Evolutionary conservation across 257 asterid species (phyloP), one percentile per base, ranked within the genome.

Genomic region (Paraleonurus japonicus): DNA sequence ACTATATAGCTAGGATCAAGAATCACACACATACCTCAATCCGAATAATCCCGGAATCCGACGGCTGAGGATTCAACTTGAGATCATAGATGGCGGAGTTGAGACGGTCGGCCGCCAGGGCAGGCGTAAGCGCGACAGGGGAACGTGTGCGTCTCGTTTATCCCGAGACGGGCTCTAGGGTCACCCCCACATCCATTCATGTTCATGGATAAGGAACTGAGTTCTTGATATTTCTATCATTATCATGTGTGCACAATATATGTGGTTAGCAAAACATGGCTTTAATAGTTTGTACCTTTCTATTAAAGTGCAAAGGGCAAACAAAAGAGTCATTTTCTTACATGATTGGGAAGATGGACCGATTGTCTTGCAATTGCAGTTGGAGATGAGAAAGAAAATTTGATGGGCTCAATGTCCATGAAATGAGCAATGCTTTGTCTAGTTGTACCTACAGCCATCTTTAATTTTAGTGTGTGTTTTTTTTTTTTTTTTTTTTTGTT

Each of bases 21-120:
- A 16, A 58, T 17, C 16, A 41, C 63, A 23, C 22, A 30, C 45
- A 19, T 80, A 87, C 98, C 98, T 93, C 87, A 17, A 93, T 81
- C 45, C 97, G 90, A 53, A 93, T 90, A 33, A 93, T 78, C 65
- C 98, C 98, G 3, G 97, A 93, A 2, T 77, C 78, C 0, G 64
- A 69, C 1, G 83, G 72, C 0, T 88, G 82, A 26, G 85, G 81
- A 24, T 50, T 50, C 30, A 80, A 63, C 48, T 80, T 82, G 80
- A 92, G 76, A 15, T 87, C 81, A 43, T 75, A 86, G 43, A 93
- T 50, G 81, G 90, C 89, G 30, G 92, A 82, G 69, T 75, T 84
- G 69, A 93, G 94, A 62, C 84, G 78, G 50, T 86, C 92, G 64
- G 84, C 73, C 8, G 96, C 98, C 79, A 76, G 55, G 0, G 79